A percentile compares a stretch with the other conserved stretches of the same genome.
phyloP scores from a whole-genome alignment of 1,284 basidiomycete species.

The Ustilago trichophora region DNA sequence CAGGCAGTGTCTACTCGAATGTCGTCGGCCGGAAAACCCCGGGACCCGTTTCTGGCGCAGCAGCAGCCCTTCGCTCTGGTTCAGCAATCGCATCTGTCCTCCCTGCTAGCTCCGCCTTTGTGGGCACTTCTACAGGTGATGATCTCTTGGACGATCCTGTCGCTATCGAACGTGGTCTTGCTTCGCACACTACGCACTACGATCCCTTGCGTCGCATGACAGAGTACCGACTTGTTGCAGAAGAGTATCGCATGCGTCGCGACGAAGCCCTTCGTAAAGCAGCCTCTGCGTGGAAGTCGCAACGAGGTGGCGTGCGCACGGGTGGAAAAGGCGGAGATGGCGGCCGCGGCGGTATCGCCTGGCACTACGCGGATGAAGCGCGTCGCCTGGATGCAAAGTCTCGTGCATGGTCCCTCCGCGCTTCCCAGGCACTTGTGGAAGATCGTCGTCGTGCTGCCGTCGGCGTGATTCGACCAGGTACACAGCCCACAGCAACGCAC shows the following conservation, averaged over 20 bases:
- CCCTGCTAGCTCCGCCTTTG: constrained; percentile 44
- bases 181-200: constrained; percentile 18
- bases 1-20: constrained; percentile 23
- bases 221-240: constrained; percentile 46
- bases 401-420: constrained; percentile 63
- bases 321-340: constrained; percentile 35
- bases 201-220: constrained; percentile 41
- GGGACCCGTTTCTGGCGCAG: constrained; percentile 20
- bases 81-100: constrained; percentile 40
- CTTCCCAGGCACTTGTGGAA: constrained; percentile 62
- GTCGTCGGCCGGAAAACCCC: constrained; percentile 29
- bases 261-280: constrained; percentile 64
- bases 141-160: constrained; percentile 21
- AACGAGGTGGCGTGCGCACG: constrained; percentile 28
- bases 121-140: constrained; percentile 1
- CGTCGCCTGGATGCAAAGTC: constrained; percentile 62
- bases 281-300: constrained; percentile 37
- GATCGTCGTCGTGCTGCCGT: constrained; percentile 51
- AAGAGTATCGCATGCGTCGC: constrained; percentile 61
- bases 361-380: constrained; percentile 66
- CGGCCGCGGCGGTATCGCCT: constrained; percentile 42
- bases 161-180: constrained; percentile 26
- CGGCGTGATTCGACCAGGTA: constrained; percentile 22
- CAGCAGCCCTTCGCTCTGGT: constrained; percentile 32
- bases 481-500: constrained; percentile 3